A percentile compares a stretch with the other conserved stretches of the same genome.
phyloP scores from a whole-genome alignment of 2,329 filamentous ascomycete species.

The Zasmidium cellare region DNA sequence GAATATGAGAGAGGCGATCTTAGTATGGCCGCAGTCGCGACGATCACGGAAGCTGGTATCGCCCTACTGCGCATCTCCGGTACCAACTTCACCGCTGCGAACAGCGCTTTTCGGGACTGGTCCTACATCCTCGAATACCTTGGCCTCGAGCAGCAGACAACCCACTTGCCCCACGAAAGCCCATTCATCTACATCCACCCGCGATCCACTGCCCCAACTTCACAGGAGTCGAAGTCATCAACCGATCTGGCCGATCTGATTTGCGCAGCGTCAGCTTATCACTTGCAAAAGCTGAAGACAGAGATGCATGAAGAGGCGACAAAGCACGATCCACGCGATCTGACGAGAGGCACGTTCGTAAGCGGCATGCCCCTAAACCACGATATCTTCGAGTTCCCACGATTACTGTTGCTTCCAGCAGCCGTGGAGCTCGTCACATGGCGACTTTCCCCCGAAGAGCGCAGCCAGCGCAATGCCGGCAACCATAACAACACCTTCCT shows the following conservation, averaged over 20 bases:
- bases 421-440: background rate
- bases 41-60: conserved; percentile 7
- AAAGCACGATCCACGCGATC: no score
- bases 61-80: conserved; percentile 8
- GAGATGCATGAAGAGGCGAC: background rate
- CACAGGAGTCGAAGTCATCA: background rate
- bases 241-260: background rate
- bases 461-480: no score
- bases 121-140: conserved; percentile 1
- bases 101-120: background rate
- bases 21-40: conserved; percentile 3
- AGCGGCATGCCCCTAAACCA: no score
- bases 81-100: background rate
- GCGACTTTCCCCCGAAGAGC: no score
- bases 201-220: background rate
- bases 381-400: no score
- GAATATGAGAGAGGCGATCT: conserved; percentile 8
- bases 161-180: background rate
- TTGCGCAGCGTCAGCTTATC: background rate
- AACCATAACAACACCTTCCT: no score
- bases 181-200: background rate
- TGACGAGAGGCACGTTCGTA: background rate
- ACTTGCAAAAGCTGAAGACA: conserved; percentile 4
- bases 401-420: background rate
- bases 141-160: conserved; percentile 1